Evolutionary conservation across 306 rosid species (phyloP), one percentile per base, ranked within the genome.

Genomic region (Lathyrus sativus): DNA sequence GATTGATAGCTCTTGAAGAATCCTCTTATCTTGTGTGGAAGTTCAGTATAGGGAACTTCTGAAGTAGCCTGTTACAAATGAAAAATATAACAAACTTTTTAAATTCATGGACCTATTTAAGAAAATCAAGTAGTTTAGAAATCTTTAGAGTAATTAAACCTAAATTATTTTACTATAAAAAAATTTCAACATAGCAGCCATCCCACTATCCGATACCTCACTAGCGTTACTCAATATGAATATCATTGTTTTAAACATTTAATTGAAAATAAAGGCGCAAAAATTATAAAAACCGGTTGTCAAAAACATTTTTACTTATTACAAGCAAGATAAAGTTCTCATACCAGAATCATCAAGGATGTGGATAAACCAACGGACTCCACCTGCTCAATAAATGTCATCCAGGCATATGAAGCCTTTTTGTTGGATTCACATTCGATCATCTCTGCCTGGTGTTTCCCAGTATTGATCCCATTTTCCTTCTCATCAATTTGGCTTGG

Each of bases 301-400:
- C 72, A 5, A 57, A 35, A 44, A 44, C 67, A n/a, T 37, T 49
- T 42, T 26, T 48, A 49, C 65, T 17, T 11, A 35, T 48, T 39
- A 64, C 14, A 48, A 71, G 74, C 65, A 70, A 64, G 59, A 61
- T 76, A 18, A 73, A 71, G 48, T 17, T 68, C 29, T 44, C 77
- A 12, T 90, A 90, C 98, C 98, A 88, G 72, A 76, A 90, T 84
- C 85, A 84, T 88, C 82, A 90, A 76, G 71, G 99, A 87, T 55
- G 89, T 71, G 43, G 90, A 85, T 66, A 79, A 83, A 68, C 91
- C 77, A 28, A 88, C 68, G 71, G 93, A 85, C 78, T 90, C 96
- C 79, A 90, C 95, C 68, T 86, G 96, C 79, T 93, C 96, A 60
- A 86, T 80, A 78, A 93, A 93, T 29, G 90, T 78, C 84, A 79